phyloP scores from a whole-genome alignment of 371 early-diverging fungal species.

The Mucor velutinosus region DNA sequence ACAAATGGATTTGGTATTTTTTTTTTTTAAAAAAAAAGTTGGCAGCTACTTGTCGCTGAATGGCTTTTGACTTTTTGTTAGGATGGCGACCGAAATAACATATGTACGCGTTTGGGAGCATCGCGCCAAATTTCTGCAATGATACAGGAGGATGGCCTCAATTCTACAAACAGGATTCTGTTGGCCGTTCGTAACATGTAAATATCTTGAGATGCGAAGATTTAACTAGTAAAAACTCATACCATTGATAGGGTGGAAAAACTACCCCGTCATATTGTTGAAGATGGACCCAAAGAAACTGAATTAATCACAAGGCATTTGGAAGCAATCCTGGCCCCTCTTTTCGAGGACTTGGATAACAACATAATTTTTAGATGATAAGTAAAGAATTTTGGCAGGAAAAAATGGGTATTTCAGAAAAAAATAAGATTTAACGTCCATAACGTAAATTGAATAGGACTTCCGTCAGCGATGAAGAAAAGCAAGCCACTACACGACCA shows the following conservation, averaged over 20 bases:
- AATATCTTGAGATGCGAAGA: conserved; percentile 18
- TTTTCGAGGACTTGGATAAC: conserved; percentile 26
- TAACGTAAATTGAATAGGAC: conserved; percentile 18
- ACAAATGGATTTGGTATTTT: conserved; percentile 11
- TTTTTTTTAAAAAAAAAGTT: too few relatives aligned
- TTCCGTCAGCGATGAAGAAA: conserved; percentile 24
- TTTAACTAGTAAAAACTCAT: conserved; percentile 6
- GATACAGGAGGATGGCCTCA: conserved; percentile 13
- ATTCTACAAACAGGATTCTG: conserved; percentile 23
- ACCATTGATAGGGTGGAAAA: conserved; percentile 26
- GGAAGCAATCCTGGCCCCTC: conserved; percentile 24
- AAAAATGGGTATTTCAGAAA: not conserved
- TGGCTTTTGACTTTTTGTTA: conserved; percentile 12
- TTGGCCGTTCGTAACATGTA: conserved; percentile 23
- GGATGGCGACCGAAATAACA: conserved; percentile 15
- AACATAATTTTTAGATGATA: not conserved
- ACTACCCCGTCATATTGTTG: conserved; percentile 16
- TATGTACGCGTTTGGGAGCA: conserved; percentile 20
- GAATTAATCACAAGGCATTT: conserved; percentile 24
- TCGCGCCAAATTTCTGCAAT: conserved; percentile 21
- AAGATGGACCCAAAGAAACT: conserved; percentile 25
- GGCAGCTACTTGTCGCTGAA: not conserved
- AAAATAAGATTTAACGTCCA: too few relatives aligned
- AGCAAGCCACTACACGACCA: conserved; percentile 18
- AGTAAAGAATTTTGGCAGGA: not conserved